Evolutionary conservation across 768 basidiomycete genomes (phyloP), one percentile per base, ranked within the genome.

Genomic region (Lentinula guzmanii): DNA sequence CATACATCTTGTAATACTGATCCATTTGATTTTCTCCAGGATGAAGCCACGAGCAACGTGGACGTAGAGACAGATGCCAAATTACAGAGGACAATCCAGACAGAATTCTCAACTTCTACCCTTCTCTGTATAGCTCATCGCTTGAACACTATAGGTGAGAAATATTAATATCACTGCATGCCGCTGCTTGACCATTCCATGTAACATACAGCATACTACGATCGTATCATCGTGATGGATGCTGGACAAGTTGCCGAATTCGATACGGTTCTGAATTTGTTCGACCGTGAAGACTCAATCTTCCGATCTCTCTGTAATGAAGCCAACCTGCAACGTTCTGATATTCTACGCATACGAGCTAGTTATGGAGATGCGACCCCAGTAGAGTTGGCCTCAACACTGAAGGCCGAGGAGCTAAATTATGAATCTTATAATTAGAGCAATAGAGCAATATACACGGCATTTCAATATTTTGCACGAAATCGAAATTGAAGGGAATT

Each of bases 141-240:
- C 16, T 67, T 86, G 50, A 84, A 85, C 65, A 85, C 84, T 3
- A 84, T 89, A 56, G 78, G 80, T 77, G 64, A 61, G 73, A 57
- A 33, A 43, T 39, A 18, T 60, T n/a, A 52, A 33, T 4, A 34
- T 6, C 7, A 7, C 4, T 35, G 10, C 18, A 34, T 56, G 15
- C 42, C n/a, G 16, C 7, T 43, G 8, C 9, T 24, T 48, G 57
- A 46, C 62, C 64, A 11, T 2, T 63, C 18, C 34, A 21, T 56
- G 52, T 35, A 39, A 45, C 5, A 18, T 54, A 1, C 53, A 84
- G 84, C 78, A 0, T 82, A 88, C 66, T 89, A 86, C 64, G 86
- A 90, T 66, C 79, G 84, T 21, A 79, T 91, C 21, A 72, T 92
- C 13, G 89, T 91, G 39, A 87, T 93, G 86, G 84, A 89, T 65